Conservation (phyloP, 2,329 filamentous ascomycete species). For the Metarhizium sp. region DNA sequence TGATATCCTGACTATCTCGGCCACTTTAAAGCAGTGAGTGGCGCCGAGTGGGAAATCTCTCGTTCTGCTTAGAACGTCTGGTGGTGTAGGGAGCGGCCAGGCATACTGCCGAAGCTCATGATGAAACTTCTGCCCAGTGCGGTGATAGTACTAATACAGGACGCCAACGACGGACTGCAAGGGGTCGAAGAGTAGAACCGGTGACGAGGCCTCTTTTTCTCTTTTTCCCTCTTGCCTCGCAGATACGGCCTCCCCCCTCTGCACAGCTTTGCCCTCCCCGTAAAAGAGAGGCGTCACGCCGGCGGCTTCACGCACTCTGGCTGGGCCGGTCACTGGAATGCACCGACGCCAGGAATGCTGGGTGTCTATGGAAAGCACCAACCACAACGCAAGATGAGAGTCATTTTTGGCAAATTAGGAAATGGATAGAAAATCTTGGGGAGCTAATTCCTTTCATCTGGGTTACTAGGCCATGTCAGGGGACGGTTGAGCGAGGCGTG, state of each 20-base stretch:
- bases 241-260: not conserved
- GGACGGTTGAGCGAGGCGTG: not conserved
- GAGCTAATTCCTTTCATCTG: not conserved
- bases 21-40: not conserved
- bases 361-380: not conserved
- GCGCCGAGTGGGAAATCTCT: not conserved
- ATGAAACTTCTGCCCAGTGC: not conserved
- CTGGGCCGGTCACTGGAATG: conserved; percentile 5
- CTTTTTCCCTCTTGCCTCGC: not conserved
- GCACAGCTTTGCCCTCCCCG: not conserved
- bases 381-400: not conserved
- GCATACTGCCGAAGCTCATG: not conserved
- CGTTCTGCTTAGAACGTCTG: not conserved
- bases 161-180: not conserved
- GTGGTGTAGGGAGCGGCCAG: not conserved
- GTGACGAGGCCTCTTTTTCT: not conserved
- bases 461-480: not conserved
- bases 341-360: conserved; percentile 1
- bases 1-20: not conserved
- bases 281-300: not conserved
- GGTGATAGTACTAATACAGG: not conserved
- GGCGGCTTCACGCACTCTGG: not conserved
- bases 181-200: not conserved
- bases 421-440: not conserved
- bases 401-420: not conserved